Evolutionary conservation across 1,139 yeast species (phyloP).

Genomic region (Yamadazyma atlantica): DNA sequence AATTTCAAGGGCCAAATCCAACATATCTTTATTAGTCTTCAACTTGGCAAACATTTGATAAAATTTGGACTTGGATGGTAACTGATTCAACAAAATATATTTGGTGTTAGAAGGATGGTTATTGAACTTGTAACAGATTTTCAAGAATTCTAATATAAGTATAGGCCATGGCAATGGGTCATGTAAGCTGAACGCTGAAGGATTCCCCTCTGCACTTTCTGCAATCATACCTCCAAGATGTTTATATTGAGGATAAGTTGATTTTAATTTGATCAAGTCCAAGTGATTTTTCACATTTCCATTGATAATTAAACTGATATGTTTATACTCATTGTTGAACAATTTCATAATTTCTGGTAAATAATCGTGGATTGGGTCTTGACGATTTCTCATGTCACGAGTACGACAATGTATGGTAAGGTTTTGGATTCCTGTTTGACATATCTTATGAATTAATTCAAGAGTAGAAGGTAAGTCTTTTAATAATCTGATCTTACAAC

Average conservation of each 20-base stretch:
- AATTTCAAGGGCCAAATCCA: slow-evolving; percentile 20
- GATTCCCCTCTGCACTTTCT: slow-evolving; percentile 83
- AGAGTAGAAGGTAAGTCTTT: slow-evolving; percentile 55
- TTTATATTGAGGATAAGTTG: slow-evolving; percentile 40
- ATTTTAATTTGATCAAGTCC: slow-evolving; percentile 57
- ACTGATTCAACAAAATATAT: slow-evolving; percentile 71
- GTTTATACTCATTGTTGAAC: slow-evolving; percentile 29
- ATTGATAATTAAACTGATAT: slow-evolving; percentile 72
- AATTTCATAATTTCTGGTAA: slow-evolving; percentile 60
- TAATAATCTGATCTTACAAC: slow-evolving; percentile 83
- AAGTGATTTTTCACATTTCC: slow-evolving; percentile 64
- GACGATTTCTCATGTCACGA: slow-evolving; percentile 84
- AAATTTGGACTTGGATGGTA: slow-evolving; percentile 72
- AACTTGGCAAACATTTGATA: slow-evolving; percentile 59
- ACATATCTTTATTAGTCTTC: slow-evolving; percentile 55
- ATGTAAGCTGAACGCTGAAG: slow-evolving; percentile 61
- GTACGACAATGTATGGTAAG: slow-evolving; percentile 92
- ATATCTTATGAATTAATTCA: slow-evolving; percentile 58
- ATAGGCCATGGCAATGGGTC: slow-evolving; percentile 55
- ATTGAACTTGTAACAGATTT: slow-evolving; percentile 53
- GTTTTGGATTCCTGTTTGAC: slow-evolving; percentile 79
- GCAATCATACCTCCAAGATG: slow-evolving; percentile 89
- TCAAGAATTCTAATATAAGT: slow-evolving; percentile 52
- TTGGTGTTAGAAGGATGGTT: slow-evolving; percentile 74
- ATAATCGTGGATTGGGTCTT: slow-evolving; percentile 70